A percentile compares a stretch with the other conserved stretches of the same genome.
These are phyloP conservation scores for Puccinellia tenuiflora DNA, from an alignment of 176 grass and related monocot species.

Conservation along the genomic window DNA sequence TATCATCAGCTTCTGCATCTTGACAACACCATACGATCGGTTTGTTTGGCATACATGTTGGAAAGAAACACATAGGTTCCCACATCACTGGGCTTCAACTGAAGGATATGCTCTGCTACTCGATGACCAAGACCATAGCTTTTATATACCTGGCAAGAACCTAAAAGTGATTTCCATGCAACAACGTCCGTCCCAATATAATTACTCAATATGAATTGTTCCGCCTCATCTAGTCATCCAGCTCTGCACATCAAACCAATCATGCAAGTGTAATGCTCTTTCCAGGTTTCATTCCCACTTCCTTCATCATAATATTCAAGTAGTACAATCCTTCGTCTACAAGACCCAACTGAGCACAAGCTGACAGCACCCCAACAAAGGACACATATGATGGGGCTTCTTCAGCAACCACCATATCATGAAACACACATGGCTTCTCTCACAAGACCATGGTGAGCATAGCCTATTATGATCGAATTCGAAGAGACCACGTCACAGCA, in stretches of 20 bases:
- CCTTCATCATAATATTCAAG: conserved; percentile 66
- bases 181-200: conserved; percentile 46
- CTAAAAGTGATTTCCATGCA: conserved; percentile 71
- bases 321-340: conserved; percentile 71
- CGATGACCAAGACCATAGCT: conserved; percentile 61
- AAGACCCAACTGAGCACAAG: conserved; percentile 60
- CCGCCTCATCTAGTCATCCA: conserved; percentile 54
- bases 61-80: conserved; percentile 77
- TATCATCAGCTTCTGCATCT: conserved; percentile 58
- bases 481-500: conserved; percentile 48
- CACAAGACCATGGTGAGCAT: conserved; percentile 61
- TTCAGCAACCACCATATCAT: conserved; percentile 43
- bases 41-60: conserved; percentile 84
- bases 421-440: conserved; percentile 46
- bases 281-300: conserved; percentile 50
- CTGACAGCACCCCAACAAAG: conserved; percentile 62
- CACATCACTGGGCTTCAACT: conserved; percentile 57
- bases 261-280: conserved; percentile 73
- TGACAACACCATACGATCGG: conserved; percentile 65
- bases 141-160: conserved; percentile 54
- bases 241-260: conserved; percentile 65
- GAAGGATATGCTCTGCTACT: conserved; percentile 59
- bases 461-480: conserved; percentile 72
- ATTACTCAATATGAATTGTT: conserved; percentile 52
- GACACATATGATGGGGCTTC: conserved; percentile 52